Percentiles rank a stretch among this genome's conserved stretches.
phyloP scores from a whole-genome alignment of 2,329 filamentous ascomycete species.

The Fusarium nodosum region DNA sequence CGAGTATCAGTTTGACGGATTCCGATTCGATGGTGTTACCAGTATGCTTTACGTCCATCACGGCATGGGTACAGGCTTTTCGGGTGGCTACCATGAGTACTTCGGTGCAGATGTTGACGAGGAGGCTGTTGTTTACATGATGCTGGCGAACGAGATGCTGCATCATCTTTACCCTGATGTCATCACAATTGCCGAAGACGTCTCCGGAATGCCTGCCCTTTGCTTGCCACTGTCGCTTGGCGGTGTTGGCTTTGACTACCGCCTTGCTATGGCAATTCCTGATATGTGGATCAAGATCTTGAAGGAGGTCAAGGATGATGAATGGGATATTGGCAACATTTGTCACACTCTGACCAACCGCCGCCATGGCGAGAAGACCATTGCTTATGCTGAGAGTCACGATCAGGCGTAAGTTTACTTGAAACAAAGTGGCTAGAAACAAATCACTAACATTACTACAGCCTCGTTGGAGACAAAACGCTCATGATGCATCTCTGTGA shows the following conservation, averaged over 20 bases:
- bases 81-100: conserved; percentile 97
- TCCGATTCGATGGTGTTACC: conserved; percentile 97
- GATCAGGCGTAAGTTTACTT: conserved; percentile 86
- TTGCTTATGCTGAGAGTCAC: conserved; percentile 96
- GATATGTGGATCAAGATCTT: conserved; percentile 99
- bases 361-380: conserved; percentile 96
- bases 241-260: conserved; percentile 96
- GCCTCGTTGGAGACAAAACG: conserved; percentile 95
- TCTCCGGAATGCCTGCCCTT: conserved; percentile 98
- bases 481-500: conserved; percentile 99
- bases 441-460: conserved; percentile 55
- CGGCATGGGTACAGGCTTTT: conserved; percentile 97
- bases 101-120: conserved; percentile 92
- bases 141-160: conserved; percentile 96
- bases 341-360: conserved; percentile 92
- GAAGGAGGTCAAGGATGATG: conserved; percentile 90
- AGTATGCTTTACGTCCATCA: conserved; percentile 98
- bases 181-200: conserved; percentile 96
- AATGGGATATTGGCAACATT: conserved; percentile 91
- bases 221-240: conserved; percentile 88
- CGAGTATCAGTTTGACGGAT: conserved; percentile 95
- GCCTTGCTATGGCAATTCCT: conserved; percentile 96
- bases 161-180: conserved; percentile 88
- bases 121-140: conserved; percentile 93
- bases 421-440: conserved; percentile 34